Evolutionary conservation across 176 grass and related monocot genomes (phyloP), one percentile per base, ranked within the genome.

Genomic region (Microstegium vimineum): DNA sequence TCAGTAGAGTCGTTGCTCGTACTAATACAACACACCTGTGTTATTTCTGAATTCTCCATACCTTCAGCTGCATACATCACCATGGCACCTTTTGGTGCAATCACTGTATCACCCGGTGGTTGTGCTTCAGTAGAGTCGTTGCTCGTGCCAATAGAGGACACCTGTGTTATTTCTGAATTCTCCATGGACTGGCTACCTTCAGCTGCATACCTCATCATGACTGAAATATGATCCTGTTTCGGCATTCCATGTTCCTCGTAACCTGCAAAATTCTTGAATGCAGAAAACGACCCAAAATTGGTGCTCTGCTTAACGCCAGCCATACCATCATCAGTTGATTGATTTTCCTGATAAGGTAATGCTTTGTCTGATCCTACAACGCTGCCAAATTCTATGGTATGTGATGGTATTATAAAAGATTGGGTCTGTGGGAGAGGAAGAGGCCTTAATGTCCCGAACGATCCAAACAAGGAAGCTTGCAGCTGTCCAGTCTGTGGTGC

Each of bases 381-480:
- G 28, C 37, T 69, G n/a, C 35, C 2, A 67, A 69, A 69, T 68
- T 40, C 52, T 37, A 34, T 36, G 17, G 31, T 18, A 69, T 26
- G 32, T 22, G 71, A 76, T 45, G 40, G 18, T 34, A 69, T 56
- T 64, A 42, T 22, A 35, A 79, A 88, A 66, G 35, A 14, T 16
- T 60, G 75, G 10, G 60, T 36, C 26, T 49, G 75, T 2, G 46
- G 82, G 37, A 76, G 51, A 70, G 62, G 52, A n/a, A 54, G 51
- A 54, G 51, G 51, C 75, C 62, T 81, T 38, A 80, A 82, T n/a
- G 84, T 62, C 40, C 87, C 82, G 69, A 76, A 84, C 25, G 54
- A 20, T 62, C 82, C 82, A 75, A 79, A 85, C 10, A 81, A 37
- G 1, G 71, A 75, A 69, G 61, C 75, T 10, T 80, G 68, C 4